A percentile compares a stretch with the other conserved stretches of the same genome.
phyloP scores from a whole-genome alignment of 192 early-diverging fungal genomes.

The Gaertneriomyces sp. region DNA sequence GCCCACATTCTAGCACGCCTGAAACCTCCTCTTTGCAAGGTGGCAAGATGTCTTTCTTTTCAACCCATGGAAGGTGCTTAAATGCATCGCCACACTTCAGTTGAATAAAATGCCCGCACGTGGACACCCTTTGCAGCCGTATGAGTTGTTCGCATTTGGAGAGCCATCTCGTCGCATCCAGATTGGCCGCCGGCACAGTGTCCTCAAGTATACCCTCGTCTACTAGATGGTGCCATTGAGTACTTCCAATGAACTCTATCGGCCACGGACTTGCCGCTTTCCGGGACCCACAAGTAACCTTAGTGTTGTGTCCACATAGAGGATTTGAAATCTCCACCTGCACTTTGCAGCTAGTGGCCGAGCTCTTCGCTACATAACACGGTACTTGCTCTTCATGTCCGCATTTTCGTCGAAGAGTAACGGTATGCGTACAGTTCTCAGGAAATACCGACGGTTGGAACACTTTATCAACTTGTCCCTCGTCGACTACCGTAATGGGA shows the following conservation, averaged over 20 bases:
- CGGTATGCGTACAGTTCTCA: background rate
- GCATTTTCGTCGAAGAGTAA: constrained; percentile 21
- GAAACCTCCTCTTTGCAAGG: background rate
- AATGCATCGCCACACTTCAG: constrained; percentile 8
- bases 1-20: background rate
- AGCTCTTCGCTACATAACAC: constrained; percentile 7
- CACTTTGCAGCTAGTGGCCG: constrained; percentile 6
- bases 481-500: constrained; percentile 12
- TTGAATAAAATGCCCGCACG: constrained; percentile 20
- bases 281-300: constrained; percentile 8
- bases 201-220: constrained; percentile 9
- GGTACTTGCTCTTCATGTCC: constrained; percentile 12
- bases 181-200: constrained; percentile 1
- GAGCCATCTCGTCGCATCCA: background rate
- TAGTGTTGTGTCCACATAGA: constrained; percentile 24
- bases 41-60: background rate
- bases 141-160: background rate
- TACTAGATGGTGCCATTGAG: constrained; percentile 8
- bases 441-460: background rate
- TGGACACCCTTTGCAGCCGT: background rate
- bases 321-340: constrained; percentile 2
- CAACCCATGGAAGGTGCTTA: background rate
- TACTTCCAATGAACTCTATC: background rate
- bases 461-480: constrained; percentile 8
- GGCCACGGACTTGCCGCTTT: constrained; percentile 1